Evolutionary conservation across 2,329 filamentous ascomycete species (phyloP).

Genomic region (Lachnellula subtilissima): DNA sequence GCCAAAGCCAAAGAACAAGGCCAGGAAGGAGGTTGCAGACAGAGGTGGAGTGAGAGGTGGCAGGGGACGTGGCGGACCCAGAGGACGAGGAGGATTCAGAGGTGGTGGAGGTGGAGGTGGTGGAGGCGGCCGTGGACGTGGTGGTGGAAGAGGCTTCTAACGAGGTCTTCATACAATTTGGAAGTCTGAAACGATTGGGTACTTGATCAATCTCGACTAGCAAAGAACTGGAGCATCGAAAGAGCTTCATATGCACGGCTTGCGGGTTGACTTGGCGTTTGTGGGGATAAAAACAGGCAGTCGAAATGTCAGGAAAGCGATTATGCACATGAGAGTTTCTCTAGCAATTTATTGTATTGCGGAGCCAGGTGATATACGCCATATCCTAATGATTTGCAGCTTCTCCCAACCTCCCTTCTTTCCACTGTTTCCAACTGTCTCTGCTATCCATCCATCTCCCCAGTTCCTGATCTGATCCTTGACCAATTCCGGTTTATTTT

Average conservation of each 20-base stretch:
- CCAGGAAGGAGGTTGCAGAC: constrained; percentile 76
- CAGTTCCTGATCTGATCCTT: constrained; percentile 56
- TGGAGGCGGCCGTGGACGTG: constrained; percentile 47
- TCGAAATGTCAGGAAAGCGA: constrained; percentile 9
- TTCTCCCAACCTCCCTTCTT: constrained; percentile 93
- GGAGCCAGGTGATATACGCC: constrained; percentile 42
- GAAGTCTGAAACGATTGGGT: not conserved
- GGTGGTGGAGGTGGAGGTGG: constrained; percentile 48
- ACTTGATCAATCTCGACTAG: not conserved
- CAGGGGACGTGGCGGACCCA: constrained; percentile 40
- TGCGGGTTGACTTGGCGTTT: constrained; percentile 17
- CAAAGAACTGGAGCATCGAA: not conserved
- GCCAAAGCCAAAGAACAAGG: constrained; percentile 99
- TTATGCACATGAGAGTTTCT: not conserved
- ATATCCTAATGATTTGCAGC: constrained; percentile 82
- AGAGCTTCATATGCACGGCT: not conserved
- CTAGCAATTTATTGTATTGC: not conserved
- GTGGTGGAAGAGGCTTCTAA: constrained; percentile 38
- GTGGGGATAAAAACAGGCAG: constrained; percentile 20
- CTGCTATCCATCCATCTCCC: constrained; percentile 62
- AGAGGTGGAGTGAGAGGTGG: constrained; percentile 43
- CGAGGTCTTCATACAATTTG: not conserved
- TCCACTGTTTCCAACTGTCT: constrained; percentile 77
- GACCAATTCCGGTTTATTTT: constrained; percentile 78
- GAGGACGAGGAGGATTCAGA: constrained; percentile 43